Conservation (phyloP, 179 eudicot species). For the Monotropa hypopitys region DNA sequence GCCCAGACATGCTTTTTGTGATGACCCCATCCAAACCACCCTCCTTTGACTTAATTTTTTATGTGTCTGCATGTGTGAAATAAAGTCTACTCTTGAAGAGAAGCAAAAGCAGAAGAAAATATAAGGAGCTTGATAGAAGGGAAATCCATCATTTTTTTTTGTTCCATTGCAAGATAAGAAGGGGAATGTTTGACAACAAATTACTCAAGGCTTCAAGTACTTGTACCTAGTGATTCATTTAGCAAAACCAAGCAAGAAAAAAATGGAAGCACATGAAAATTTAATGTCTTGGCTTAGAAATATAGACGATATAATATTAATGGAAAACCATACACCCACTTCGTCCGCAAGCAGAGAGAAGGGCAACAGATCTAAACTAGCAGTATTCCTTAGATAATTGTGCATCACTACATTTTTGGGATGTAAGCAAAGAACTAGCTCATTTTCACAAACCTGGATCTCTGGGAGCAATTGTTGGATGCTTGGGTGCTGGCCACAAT, state of each 20-base stretch:
- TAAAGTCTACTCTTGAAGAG: neutral
- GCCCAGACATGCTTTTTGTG: neutral
- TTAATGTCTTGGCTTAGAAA: neutral
- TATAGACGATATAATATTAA: neutral
- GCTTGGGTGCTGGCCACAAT: conserved; percentile 68
- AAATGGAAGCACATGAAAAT: neutral
- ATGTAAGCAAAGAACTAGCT: neutral
- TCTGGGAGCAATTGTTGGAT: conserved; percentile 86
- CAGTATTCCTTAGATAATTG: neutral
- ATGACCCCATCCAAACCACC: neutral
- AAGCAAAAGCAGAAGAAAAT: neutral
- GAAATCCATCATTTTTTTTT: neutral
- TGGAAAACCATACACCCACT: neutral
- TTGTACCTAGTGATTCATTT: neutral
- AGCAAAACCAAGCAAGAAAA: neutral
- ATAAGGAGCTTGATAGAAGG: neutral
- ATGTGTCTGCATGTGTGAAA: neutral
- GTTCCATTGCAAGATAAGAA: neutral
- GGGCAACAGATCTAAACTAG: neutral
- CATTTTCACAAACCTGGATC: conserved; percentile 52
- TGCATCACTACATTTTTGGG: neutral
- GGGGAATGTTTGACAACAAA: neutral
- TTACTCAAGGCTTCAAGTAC: neutral
- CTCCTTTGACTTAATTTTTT: neutral
- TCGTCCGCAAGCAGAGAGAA: neutral